Evolutionary conservation across 345 rosid species (phyloP), one percentile per base, ranked within the genome.

Genomic region (Ricinus communis): DNA sequence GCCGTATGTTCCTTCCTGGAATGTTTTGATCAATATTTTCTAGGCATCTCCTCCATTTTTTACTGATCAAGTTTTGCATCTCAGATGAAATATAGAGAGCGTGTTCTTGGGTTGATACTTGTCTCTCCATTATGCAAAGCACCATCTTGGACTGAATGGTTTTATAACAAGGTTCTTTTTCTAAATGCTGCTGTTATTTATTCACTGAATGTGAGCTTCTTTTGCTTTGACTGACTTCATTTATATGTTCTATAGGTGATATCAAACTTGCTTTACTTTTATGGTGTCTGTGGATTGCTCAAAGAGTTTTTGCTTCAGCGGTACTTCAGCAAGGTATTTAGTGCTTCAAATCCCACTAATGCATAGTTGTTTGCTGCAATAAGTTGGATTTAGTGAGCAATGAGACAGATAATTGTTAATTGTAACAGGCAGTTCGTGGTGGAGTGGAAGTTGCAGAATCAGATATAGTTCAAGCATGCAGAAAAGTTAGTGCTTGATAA

Each of bases 81-180:
- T 72, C 93, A 95, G 99, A 84, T 90, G 90, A 95, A 92, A 84
- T 88, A 95, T 79, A 85, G 88, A 83, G 90, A 88, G 68, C 91
- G 96, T 66, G 99, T 90, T 66, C 73, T 83, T 73, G 99, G 99
- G 19, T 75, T 95, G 74, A 92, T 95, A 82, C 97, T 95, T 70
- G 82, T 95, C 62, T 92, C 99, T 78, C 99, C 99, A 53, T 81
- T 95, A 76, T 92, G 97, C 86, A 86, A 78, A 77, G 84, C 90
- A 24, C 97, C 99, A 33, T 95, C 99, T 62, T 95, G 98, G 98
- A 82, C 97, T 47, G 98, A 91, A 62, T 77, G 81, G 81, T 38
- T 77, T 31, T 77, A 72, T 50, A 77, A 77, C 77, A 77, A 77
- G 76, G 81, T 77, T 28, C 43, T 30, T 50, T 54, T 24, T 16